These are phyloP conservation scores for Coprinopsis cinerea DNA, from an alignment of 768 basidiomycete species.

Conservation along the genomic window DNA sequence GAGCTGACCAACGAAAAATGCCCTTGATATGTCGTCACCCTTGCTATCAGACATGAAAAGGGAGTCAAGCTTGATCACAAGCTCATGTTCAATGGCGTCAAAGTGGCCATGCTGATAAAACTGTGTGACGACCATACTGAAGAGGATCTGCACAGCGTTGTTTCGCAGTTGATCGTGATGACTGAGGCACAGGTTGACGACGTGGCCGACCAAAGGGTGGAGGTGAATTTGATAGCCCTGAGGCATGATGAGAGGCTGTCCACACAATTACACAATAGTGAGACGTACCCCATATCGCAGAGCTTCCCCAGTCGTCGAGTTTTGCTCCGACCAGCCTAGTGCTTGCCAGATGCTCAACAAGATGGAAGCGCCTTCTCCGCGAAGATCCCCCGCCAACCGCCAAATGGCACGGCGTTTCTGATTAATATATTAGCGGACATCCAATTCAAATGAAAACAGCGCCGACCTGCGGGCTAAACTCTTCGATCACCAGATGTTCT, in stretches of 20 bases:
- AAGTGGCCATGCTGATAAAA: constrained; percentile 83
- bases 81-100: constrained; percentile 84
- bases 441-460: background rate
- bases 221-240: constrained; percentile 84
- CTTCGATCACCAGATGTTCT: constrained; percentile 89
- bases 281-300: constrained; percentile 63
- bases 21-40: constrained; percentile 84
- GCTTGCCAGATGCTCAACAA: constrained; percentile 80
- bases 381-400: constrained; percentile 93
- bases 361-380: constrained; percentile 84
- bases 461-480: constrained; percentile 85
- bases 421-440: constrained; percentile 1
- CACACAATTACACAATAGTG: background rate
- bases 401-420: constrained; percentile 94
- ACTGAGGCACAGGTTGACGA: constrained; percentile 89
- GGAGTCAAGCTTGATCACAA: constrained; percentile 85
- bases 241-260: background rate
- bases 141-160: constrained; percentile 88
- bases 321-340: constrained; percentile 69
- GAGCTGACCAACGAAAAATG: constrained; percentile 89
- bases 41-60: constrained; percentile 92
- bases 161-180: constrained; percentile 90
- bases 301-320: constrained; percentile 41
- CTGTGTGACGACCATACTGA: constrained; percentile 92
- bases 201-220: constrained; percentile 78